A percentile compares a stretch with the other conserved stretches of the same genome.
These are phyloP conservation scores for Iberis pinnata DNA, from an alignment of 345 rosid species.

Conservation along the genomic window DNA sequence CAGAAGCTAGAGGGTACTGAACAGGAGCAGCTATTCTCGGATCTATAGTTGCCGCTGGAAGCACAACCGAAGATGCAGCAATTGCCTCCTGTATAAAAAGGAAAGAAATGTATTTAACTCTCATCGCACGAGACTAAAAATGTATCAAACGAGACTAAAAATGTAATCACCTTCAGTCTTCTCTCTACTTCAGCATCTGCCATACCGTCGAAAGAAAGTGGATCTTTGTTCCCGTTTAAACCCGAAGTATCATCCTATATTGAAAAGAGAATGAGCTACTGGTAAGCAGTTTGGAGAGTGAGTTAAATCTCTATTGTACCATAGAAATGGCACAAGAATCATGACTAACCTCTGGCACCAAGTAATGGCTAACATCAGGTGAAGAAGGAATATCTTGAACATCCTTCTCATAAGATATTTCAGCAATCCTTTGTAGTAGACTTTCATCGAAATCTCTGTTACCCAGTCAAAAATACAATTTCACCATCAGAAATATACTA, in stretches of 20 bases:
- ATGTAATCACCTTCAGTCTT: conserved; percentile 58
- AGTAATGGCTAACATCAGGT: conserved; percentile 93
- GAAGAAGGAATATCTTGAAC: conserved; percentile 58
- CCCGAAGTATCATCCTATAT: conserved; percentile 68
- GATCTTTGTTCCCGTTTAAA: conserved; percentile 61
- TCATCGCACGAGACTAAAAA: conserved; percentile 8
- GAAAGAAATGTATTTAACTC: background rate
- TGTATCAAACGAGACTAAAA: background rate
- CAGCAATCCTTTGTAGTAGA: conserved; percentile 66
- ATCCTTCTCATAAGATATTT: conserved; percentile 83
- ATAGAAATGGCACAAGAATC: conserved; percentile 8
- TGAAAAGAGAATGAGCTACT: conserved; percentile 21
- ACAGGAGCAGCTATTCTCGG: conserved; percentile 54
- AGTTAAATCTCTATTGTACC: conserved; percentile 4
- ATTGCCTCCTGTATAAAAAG: conserved; percentile 62
- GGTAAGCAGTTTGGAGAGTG: conserved; percentile 13
- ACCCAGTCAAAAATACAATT: conserved; percentile 26
- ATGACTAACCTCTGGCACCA: conserved; percentile 79
- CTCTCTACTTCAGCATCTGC: conserved; percentile 82
- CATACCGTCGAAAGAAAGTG: conserved; percentile 71
- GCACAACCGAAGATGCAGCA: conserved; percentile 49
- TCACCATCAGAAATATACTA: conserved; percentile 15
- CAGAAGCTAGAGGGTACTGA: conserved; percentile 49
- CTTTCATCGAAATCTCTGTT: conserved; percentile 92
- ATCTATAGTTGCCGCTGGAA: conserved; percentile 50